phyloP scores from a whole-genome alignment of 139 green algal genomes.

The Chlorokybus atmophyticus region DNA sequence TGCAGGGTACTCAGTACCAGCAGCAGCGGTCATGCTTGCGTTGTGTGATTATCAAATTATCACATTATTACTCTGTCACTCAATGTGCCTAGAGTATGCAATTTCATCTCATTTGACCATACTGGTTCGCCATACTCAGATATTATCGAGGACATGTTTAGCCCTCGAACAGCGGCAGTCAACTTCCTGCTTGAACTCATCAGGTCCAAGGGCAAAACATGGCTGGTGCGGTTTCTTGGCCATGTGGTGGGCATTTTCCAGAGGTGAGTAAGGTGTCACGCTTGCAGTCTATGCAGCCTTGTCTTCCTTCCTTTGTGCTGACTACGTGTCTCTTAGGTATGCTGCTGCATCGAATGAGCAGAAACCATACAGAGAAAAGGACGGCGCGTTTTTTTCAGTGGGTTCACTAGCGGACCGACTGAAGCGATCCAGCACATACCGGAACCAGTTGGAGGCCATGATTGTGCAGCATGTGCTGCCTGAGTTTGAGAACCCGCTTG shows the following conservation, averaged over 20 bases:
- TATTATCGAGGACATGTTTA: slow-evolving; percentile 96
- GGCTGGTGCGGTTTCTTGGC: slow-evolving; percentile 6
- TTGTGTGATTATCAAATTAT: too few relatives aligned
- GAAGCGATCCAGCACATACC: slow-evolving; percentile 64
- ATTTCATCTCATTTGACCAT: too few relatives aligned
- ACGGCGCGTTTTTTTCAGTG: slow-evolving; percentile 78
- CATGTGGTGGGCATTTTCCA: slow-evolving; percentile 20
- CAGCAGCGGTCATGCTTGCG: too few relatives aligned
- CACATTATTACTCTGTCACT: too few relatives aligned
- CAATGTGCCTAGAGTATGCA: too few relatives aligned
- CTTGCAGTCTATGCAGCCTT: too few relatives aligned
- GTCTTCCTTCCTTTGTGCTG: not conserved
- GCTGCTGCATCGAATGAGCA: slow-evolving; percentile 15
- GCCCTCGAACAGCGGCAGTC: slow-evolving; percentile 67
- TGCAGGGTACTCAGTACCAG: too few relatives aligned
- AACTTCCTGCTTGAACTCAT: slow-evolving; percentile 68
- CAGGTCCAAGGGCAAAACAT: slow-evolving; percentile 14
- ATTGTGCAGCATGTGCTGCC: slow-evolving; percentile 41
- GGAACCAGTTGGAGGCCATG: slow-evolving; percentile 65
- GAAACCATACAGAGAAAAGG: slow-evolving; percentile 45
- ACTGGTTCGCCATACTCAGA: slow-evolving; percentile 55
- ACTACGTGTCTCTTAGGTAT: slow-evolving; percentile 7
- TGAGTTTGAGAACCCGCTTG: slow-evolving; percentile 33
- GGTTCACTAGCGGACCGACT: slow-evolving; percentile 64
- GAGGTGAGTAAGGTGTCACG: slow-evolving; percentile 4